These are phyloP conservation scores for Triangularia verruculosa DNA, from an alignment of 2,329 filamentous ascomycete genomes.

Conservation along the genomic window DNA sequence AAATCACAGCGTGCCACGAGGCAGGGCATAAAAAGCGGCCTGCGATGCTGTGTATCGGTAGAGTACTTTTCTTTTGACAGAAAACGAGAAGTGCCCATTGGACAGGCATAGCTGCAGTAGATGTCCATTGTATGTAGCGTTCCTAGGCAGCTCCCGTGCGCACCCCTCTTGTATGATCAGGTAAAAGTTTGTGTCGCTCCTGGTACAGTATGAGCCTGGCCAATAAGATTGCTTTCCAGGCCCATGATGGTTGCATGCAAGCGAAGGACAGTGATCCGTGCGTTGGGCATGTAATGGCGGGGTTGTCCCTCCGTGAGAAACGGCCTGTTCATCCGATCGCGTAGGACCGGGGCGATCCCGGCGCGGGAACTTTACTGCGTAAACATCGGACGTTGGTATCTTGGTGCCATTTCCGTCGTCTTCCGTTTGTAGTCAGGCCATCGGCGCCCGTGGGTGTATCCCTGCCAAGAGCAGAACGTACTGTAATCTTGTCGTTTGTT, in stretches of 20 bases:
- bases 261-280: conserved; percentile 5
- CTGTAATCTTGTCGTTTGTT: not conserved
- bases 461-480: not conserved
- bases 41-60: not conserved
- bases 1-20: conserved; percentile 14
- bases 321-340: conserved; percentile 15
- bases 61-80: not conserved
- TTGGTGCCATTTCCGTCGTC: not conserved
- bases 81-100: not conserved
- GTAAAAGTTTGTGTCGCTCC: not conserved
- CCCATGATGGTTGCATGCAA: conserved; percentile 3
- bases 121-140: not conserved
- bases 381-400: conserved; percentile 1
- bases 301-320: not conserved
- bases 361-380: conserved; percentile 2
- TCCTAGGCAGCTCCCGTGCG: not conserved
- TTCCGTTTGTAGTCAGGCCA: conserved; percentile 9
- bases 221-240: conserved; percentile 15
- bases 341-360: conserved; percentile 9
- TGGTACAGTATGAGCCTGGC: no score
- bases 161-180: not conserved
- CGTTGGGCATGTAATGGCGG: not conserved
- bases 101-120: not conserved
- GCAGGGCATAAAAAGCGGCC: not conserved
- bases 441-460: not conserved